Base-by-base conservation (phyloP, 352 stramenopile genomes). In the Globisporangium takayamanum region DNA sequence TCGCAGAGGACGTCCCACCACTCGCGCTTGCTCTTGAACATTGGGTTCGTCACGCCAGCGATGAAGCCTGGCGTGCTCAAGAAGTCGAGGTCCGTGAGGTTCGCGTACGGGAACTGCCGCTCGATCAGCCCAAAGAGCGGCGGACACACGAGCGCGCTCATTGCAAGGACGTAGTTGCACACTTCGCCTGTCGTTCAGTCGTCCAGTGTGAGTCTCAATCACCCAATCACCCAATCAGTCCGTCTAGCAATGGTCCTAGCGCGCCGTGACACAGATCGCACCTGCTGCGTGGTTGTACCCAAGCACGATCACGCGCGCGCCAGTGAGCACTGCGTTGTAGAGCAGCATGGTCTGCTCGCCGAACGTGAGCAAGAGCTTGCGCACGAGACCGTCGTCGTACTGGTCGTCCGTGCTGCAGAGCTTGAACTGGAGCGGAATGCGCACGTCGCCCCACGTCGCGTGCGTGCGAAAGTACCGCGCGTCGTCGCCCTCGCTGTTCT, bases 1-100 rank as follows among this genome's bases (percentile, higher is more conserved):
- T 97, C 87, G 45, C 84, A 94, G 25, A 96, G 66, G 22, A 97
- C 76, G 60, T 97, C 88, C 88, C 88, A 97, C 88, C 88, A 97
- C 52, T 96, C 87, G 22, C 75, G 74, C 62, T 94, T 93, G 54
- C 81, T 87, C 63, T 95, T 94, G 62, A 97, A 97, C 87, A 97
- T 96, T 1, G 88, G 88, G 55, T 97, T 97, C 18, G 87, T 97
- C 57, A 96, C 88, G 3, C 89, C 89, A 36, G 89, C 89, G 63
- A 96, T 93, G 69, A 83, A 97, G 1, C 88, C 88, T 0, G 85
- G 84, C 18, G 75, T 89, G 0, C 73, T 74, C 26, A 97, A 59
- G 59, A 97, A 96, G 41, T 76, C 79, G 53, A 97, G 67, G 67
- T 97, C 88, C 10, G 86, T 95, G 18, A 97, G 56, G 51, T 95